Evolutionary conservation across 1,284 basidiomycete species (phyloP), one percentile per base, ranked within the genome.

Genomic region (Boletus calvinii): DNA sequence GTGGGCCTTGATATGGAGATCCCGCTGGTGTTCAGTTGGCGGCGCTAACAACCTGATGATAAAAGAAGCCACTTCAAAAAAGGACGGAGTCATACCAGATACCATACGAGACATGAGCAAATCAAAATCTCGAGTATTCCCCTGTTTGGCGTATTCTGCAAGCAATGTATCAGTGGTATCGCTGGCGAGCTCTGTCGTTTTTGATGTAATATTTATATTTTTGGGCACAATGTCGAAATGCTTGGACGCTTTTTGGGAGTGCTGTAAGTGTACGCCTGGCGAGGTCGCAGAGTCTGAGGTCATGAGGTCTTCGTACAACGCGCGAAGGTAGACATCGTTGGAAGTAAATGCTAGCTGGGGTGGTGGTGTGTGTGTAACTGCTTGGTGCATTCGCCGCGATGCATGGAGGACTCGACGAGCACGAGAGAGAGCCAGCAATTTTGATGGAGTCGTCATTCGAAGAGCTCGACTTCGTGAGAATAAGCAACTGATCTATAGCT

Each of bases 1-100:
- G 22, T 26, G 26, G 0, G 80, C 73, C 65, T 83, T 83, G 54
- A 90, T 68, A 56, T 89, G 87, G 7, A 87, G 73, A 62, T 91
- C 82, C 3, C 83, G 80, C 56, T 88, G 86, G 3, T 59, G 60
- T 32, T 80, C 77, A 0, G 77, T 80, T 29, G 82, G 81, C 12
- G 69, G 53, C 10, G 60, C 77, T 82, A 18, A 41, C 30, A 12
- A 47, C 52, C 42, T 39, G 24, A 46, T 40, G 32, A 24, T 31
- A 32, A 52, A 53, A 5, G 46, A 18, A 39, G 11, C 8, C 2
- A 26, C 18, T 26, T 15, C 12, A 15, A 32, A 24, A 49, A 29
- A 50, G 5, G 46, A 48, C 5, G 11, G 40, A 60, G 12, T 45
- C 69, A 17, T 56, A 81, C 83, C 70, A 55, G 70, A 63, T n/a